A percentile compares a stretch with the other conserved stretches of the same genome.
phyloP scores from a whole-genome alignment of 1,139 yeast genomes.

The Taphrina flavorubra region DNA sequence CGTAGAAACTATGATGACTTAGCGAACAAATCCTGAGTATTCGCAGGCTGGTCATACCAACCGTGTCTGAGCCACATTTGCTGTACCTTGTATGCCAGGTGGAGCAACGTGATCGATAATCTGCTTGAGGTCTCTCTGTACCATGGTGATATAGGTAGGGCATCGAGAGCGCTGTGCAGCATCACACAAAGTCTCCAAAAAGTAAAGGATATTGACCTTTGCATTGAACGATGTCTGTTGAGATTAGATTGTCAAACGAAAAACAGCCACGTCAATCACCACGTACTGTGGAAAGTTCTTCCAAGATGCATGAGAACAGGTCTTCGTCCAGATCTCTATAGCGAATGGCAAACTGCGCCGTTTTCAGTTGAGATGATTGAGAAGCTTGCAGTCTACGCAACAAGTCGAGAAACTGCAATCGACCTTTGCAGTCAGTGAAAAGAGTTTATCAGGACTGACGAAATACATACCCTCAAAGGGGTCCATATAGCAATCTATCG shows the following conservation, averaged over 20 bases:
- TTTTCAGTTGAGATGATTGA: constrained; percentile 49
- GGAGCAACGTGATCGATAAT: constrained; percentile 63
- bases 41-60: constrained; percentile 40
- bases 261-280: not conserved
- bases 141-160: constrained; percentile 44
- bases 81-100: constrained; percentile 55
- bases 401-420: constrained; percentile 69
- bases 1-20: constrained; percentile 22
- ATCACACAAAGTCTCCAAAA: constrained; percentile 63
- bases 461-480: constrained; percentile 44
- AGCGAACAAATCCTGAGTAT: no score
- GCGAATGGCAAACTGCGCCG: constrained; percentile 48
- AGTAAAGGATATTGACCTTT: constrained; percentile 70
- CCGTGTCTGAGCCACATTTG: constrained; percentile 57
- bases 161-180: constrained; percentile 49
- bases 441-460: not conserved
- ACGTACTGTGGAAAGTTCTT: constrained; percentile 61
- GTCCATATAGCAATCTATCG: constrained; percentile 36
- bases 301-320: constrained; percentile 71
- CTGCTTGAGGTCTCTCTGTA: constrained; percentile 56
- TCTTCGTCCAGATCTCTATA: constrained; percentile 67
- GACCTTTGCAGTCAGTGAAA: constrained; percentile 68
- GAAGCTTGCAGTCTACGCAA: constrained; percentile 69
- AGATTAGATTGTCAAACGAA: constrained; percentile 47
- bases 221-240: constrained; percentile 58